phyloP scores from a whole-genome alignment of 2,329 filamentous ascomycete species.

The Diaporthe nobilis region DNA sequence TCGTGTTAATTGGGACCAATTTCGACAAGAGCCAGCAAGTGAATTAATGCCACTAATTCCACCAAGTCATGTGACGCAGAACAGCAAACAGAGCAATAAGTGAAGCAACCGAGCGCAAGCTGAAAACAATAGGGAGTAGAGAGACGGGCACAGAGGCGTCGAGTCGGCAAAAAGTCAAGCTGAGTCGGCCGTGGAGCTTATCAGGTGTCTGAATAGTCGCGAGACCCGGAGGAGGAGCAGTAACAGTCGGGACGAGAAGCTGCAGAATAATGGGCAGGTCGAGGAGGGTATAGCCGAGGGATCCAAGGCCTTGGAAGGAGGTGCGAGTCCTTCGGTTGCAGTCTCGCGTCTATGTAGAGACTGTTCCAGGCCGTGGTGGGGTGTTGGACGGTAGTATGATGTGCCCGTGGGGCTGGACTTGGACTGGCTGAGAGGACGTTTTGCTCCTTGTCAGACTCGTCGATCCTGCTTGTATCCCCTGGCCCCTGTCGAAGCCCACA shows the following conservation, averaged over 20 bases:
- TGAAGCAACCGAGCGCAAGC: not conserved
- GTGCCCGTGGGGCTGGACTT: conserved; percentile 33
- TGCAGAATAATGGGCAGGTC: not conserved
- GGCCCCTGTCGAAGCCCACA: conserved; percentile 24
- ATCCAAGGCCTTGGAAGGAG: conserved; percentile 34
- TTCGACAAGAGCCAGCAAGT: conserved; percentile 17
- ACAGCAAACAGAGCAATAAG: not conserved
- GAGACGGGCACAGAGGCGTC: not conserved
- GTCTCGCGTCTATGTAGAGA: conserved; percentile 31
- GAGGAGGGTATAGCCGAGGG: not conserved
- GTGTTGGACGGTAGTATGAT: conserved; percentile 29
- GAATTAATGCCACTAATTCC: not conserved
- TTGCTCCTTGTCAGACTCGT: conserved; percentile 35
- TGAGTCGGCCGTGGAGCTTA: conserved; percentile 12
- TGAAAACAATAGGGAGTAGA: not conserved
- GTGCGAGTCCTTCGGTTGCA: conserved; percentile 4
- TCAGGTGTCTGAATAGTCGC: conserved; percentile 10
- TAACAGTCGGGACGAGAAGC: not conserved
- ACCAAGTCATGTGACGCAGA: not conserved
- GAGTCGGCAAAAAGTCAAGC: conserved; percentile 22
- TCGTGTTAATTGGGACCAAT: conserved; percentile 34
- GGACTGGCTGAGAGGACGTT: conserved; percentile 31
- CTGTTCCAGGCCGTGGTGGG: conserved; percentile 38
- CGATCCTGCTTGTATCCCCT: conserved; percentile 26
- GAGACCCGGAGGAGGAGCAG: not conserved